Percentiles rank a stretch among this genome's conserved stretches.
phyloP scores from a whole-genome alignment of 1,284 basidiomycete species.

The Gymnopus androsaceus region DNA sequence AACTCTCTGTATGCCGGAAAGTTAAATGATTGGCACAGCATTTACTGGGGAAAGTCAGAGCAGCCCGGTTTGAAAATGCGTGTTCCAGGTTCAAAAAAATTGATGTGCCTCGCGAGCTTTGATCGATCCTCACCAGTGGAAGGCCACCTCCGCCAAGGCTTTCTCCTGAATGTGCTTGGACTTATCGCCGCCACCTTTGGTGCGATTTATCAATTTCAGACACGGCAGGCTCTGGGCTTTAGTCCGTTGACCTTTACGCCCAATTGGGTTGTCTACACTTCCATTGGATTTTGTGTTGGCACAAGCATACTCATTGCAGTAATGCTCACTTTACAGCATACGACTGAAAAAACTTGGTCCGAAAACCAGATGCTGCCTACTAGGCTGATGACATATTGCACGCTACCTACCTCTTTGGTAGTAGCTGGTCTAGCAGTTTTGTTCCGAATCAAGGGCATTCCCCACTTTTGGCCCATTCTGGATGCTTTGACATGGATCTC shows the following conservation, averaged over 20 bases:
- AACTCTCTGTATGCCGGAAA: slow-evolving; percentile 25
- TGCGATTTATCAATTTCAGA: slow-evolving; percentile 24
- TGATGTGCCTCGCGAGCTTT: slow-evolving; percentile 29
- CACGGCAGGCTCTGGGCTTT: slow-evolving; percentile 25
- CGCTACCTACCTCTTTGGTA: slow-evolving; percentile 20
- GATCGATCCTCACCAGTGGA: slow-evolving; percentile 24
- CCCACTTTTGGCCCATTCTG: slow-evolving; percentile 27
- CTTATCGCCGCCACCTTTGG: slow-evolving; percentile 26
- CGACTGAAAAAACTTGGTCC: slow-evolving; percentile 24
- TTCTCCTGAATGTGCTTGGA: slow-evolving; percentile 25
- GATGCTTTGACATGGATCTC: slow-evolving; percentile 28
- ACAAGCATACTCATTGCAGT: slow-evolving; percentile 20
- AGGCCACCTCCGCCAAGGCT: slow-evolving; percentile 25
- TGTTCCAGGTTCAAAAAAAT: slow-evolving; percentile 21
- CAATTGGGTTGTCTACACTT: slow-evolving; percentile 28
- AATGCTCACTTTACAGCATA: slow-evolving; percentile 20
- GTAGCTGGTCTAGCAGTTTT: slow-evolving; percentile 23
- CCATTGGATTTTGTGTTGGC: slow-evolving; percentile 20
- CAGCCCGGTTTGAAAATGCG: slow-evolving; percentile 30
- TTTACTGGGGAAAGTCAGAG: slow-evolving; percentile 23
- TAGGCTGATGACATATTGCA: slow-evolving; percentile 24
- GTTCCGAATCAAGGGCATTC: slow-evolving; percentile 10
- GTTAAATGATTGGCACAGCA: slow-evolving; percentile 26
- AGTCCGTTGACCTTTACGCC: slow-evolving; percentile 20
- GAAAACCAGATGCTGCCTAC: slow-evolving; percentile 23